A percentile compares a stretch with the other conserved stretches of the same genome.
Conservation (phyloP, 2,329 filamentous ascomycete species). For the Stagonosporopsis rhizophila region DNA sequence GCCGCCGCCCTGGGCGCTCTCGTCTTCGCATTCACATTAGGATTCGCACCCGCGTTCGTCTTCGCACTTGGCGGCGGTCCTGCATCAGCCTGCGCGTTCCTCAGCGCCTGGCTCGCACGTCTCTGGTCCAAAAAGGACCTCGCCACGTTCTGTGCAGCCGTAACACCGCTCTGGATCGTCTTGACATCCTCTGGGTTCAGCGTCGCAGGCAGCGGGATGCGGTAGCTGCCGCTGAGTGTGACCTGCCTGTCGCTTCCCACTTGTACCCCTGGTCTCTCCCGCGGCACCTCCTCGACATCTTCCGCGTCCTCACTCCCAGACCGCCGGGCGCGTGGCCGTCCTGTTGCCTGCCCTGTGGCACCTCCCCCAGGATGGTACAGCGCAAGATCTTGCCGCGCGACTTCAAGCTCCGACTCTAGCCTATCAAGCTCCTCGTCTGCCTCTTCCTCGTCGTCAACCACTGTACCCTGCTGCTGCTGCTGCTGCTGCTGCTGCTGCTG, state of each 20-base stretch:
- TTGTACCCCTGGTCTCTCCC: constrained; percentile 4
- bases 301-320: constrained; percentile 17
- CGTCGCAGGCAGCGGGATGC: constrained; percentile 45
- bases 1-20: constrained; percentile 8
- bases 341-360: not conserved
- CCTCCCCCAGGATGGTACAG: constrained; percentile 20
- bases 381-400: constrained; percentile 41
- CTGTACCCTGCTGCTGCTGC: not conserved
- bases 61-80: not conserved
- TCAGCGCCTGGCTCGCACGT: constrained; percentile 19
- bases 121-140: constrained; percentile 42
- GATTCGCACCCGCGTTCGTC: not conserved
- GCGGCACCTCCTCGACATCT: constrained; percentile 41
- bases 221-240: constrained; percentile 45
- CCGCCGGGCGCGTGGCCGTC: constrained; percentile 10
- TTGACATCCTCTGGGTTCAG: constrained; percentile 44
- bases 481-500: too few species aligned
- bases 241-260: constrained; percentile 35
- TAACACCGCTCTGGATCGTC: constrained; percentile 45
- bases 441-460: constrained; percentile 32
- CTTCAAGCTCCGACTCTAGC: constrained; percentile 44
- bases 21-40: not conserved
- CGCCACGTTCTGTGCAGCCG: constrained; percentile 45
- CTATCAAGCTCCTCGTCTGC: constrained; percentile 43
- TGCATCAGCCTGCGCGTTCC: constrained; percentile 9